Conservation (phyloP, 805 yeast species). For the Wickerhamomyces bisporus region DNA sequence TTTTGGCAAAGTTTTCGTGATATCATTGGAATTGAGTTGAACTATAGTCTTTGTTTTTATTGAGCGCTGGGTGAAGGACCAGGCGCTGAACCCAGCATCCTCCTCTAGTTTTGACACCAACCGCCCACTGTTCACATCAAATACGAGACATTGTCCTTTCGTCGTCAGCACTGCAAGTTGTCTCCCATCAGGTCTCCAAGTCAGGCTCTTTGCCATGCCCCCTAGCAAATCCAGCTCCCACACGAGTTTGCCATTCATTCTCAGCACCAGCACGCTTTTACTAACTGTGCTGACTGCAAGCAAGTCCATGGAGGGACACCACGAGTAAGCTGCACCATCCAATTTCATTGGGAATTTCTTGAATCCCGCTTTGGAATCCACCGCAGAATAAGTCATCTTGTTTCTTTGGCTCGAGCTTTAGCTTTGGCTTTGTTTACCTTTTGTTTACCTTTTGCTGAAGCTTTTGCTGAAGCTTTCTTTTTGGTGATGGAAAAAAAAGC, state of each 20-base stretch:
- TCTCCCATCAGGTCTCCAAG: conserved; percentile 37
- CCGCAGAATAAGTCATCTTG: background rate
- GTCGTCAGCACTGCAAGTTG: conserved; percentile 40
- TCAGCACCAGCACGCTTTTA: conserved; percentile 42
- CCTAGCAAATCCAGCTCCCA: conserved; percentile 39
- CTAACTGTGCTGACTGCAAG: conserved; percentile 43
- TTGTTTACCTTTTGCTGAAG: background rate
- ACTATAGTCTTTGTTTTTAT: background rate
- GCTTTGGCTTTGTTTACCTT: too few relatives aligned
- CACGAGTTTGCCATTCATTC: conserved; percentile 48
- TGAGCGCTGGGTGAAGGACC: conserved; percentile 4
- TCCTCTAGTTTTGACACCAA: conserved; percentile 22
- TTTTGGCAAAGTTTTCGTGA: conserved; percentile 32
- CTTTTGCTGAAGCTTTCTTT: too few relatives aligned
- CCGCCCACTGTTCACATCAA: conserved; percentile 43
- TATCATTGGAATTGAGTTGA: conserved; percentile 12
- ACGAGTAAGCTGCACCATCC: conserved; percentile 19
- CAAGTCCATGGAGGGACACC: conserved; percentile 52
- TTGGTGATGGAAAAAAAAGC: background rate
- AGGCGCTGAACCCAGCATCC: conserved; percentile 12
- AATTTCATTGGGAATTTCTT: conserved; percentile 4
- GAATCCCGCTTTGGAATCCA: background rate
- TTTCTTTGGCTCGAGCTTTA: background rate
- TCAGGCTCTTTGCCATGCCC: conserved; percentile 7
- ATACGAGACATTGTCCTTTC: conserved; percentile 38